Percentiles rank a stretch among this genome's conserved stretches.
These are phyloP conservation scores for Dipteronia sinensis DNA, from an alignment of 345 rosid species.

Conservation along the genomic window DNA sequence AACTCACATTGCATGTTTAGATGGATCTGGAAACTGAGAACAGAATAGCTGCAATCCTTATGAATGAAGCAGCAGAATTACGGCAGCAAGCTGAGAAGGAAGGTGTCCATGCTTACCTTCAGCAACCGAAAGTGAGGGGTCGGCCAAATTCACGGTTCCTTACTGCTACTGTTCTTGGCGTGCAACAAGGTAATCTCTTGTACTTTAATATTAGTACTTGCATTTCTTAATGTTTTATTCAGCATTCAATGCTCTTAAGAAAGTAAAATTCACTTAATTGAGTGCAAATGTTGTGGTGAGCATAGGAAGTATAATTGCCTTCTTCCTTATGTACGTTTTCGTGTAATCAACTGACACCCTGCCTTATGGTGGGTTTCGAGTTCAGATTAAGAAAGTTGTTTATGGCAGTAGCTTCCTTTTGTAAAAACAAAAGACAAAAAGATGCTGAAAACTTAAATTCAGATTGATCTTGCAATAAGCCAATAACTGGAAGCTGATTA, in stretches of 20 bases:
- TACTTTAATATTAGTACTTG: not conserved
- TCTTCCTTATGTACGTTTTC: not conserved
- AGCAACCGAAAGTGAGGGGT: conserved; percentile 57
- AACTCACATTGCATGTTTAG: conserved; percentile 19
- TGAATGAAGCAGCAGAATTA: conserved; percentile 94
- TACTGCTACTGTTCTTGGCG: conserved; percentile 88
- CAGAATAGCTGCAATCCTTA: conserved; percentile 77
- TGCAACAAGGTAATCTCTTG: conserved; percentile 66
- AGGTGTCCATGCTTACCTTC: conserved; percentile 76
- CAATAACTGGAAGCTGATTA: not conserved
- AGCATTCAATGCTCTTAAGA: not conserved
- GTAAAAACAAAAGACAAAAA: not conserved
- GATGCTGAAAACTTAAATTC: not conserved
- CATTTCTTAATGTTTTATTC: not conserved
- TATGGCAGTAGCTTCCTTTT: not conserved
- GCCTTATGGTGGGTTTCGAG: not conserved
- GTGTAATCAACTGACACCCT: not conserved
- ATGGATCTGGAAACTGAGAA: conserved; percentile 97
- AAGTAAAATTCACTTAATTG: not conserved
- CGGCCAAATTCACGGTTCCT: conserved; percentile 91
- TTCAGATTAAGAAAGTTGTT: not conserved
- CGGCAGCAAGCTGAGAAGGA: conserved; percentile 76
- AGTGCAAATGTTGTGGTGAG: not conserved
- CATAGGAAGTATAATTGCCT: not conserved
- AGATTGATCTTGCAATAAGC: not conserved